Base-by-base conservation (phyloP, 306 rosid species). In the Citrullus mucosospermus region DNA sequence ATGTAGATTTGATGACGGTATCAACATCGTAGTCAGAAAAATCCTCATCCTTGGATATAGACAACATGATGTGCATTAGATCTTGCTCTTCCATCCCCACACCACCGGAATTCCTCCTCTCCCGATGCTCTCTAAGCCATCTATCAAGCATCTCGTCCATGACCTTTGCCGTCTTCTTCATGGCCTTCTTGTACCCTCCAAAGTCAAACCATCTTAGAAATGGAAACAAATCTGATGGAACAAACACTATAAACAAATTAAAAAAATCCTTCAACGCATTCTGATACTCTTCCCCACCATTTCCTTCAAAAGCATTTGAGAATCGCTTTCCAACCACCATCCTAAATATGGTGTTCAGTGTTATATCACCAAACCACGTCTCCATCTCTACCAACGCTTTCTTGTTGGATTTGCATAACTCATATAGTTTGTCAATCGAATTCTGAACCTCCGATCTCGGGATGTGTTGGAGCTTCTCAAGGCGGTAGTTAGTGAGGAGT, bases 191-290 rank as follows among this genome's bases (percentile, higher is more conserved):
- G 46, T 86, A 86, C 7, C 93, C 93, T 76, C 80, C 80, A 68
- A 87, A 78, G 76, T 87, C 93, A 25, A 89, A 62, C 90, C 91
- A 89, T n/a, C 87, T 44, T 50, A 91, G 51, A 77, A 78, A 91
- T 2, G 93, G 89, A 80, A 91, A 56, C 3, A 88, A 91, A 20
- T 91, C 91, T 0, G 90, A 85, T 11, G 88, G 89, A 30, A 87
- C 90, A 43, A 86, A 91, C 5, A 81, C 79, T 3, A 87, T 89
- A 11, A 83, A 87, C 48, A 86, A 67, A 70, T 81, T 84, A 78
- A 91, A 83, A 54, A 91, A 87, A 20, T 80, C 65, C 9, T 72
- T 70, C 12, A 91, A 80, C 6, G 88, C 89, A 76, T 80, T 70
- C 82, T 85, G 75, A 6, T 88, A 87, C 48, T 63, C 83, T 83